Base-by-base conservation (phyloP, 352 stramenopile species). In the Elongisporangium senticosum region DNA sequence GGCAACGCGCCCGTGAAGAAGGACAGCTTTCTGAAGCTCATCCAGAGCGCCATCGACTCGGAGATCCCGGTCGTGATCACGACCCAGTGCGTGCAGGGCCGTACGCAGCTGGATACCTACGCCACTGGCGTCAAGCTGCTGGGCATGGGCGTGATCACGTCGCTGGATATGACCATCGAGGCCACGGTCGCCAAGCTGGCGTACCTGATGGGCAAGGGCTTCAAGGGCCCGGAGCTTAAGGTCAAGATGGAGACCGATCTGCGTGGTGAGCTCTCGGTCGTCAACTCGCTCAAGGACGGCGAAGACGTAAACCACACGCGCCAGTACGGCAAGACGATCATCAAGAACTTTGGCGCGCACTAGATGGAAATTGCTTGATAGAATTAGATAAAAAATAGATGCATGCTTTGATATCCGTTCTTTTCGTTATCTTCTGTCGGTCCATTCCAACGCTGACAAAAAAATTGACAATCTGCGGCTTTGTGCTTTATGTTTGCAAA, bases 91-190 rank as follows among this genome's bases (percentile, higher is more conserved):
- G 75, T 94, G 17, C 91, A 93, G 56, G 96, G 96, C 21, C 77
- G 84, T 51, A 97, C 98, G 20, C 82, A 96, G 62, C 67, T 98
- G 21, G 87, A 95, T 55, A 86, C 93, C 61, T 99, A 98, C 68
- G 93, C 93, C 1, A 97, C 95, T 7, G 96, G 95, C 24, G 67
- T 92, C 20, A 85, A 89, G 23, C 68, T 99, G 57, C 69, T 94
- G 7, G 72, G 87, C 7, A 91, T 94, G 63, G 95, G 96, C 33
- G 96, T 98, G n/a, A 93, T 99, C 55, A 97, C 84, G 39, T 96
- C 87, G 14, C 78, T 89, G 33, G 96, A 99, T 71, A 98, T 99
- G 95, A 99, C 96, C 17, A 89, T 98, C 37, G 96, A 99, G 73
- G 93, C 94, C 51, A 91, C 79, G 51, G 81, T 96, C 21, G 86